Evolutionary conservation across 2,329 filamentous ascomycete species (phyloP), one percentile per base, ranked within the genome.

Genomic region (Blastomyces silverae): DNA sequence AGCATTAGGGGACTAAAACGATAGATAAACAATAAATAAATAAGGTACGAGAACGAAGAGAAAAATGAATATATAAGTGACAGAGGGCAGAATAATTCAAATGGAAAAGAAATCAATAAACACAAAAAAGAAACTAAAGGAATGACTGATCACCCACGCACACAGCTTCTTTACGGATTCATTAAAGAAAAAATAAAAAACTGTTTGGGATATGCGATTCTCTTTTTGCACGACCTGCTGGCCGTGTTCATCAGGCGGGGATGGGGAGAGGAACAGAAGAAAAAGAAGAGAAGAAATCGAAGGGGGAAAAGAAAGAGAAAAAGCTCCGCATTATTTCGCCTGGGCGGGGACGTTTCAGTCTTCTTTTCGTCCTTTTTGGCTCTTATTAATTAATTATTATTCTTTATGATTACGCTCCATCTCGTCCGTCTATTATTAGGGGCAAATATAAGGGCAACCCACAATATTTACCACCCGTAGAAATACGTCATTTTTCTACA

Each of bases 161-260:
- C 65, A 65, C 48, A 63, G 44, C 59, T 48, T 42, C 17, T 25
- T 63, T 63, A 34, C 17, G 10, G 42, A 7, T 42, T 57, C 39
- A 50, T 64, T 25, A 60, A 61, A 25, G 25, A 37, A 11, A 1
- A 1, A 37, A 15, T 53, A 60, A 66, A 37, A 65, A 65, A 59
- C 68, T 70, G 68, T 65, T 66, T 69, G 67, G 65, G 67, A n/a
- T 67, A 71, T 57, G 66, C 65, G 64, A 68, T 65, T 66, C 66
- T 55, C 52, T 44, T 37, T 56, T 65, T 58, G n/a, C 66, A 69
- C 53, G 81, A 83, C 68, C 80, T 83, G 60, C 13, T 50, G 64
- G 67, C 65, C 59, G 68, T 71, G 72, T 72, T 74, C 71, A 71
- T 70, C 70, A 71, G 70, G 73, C 71, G 73, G 73, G 73, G 69